Conservation (phyloP, 805 yeast species). For the Wickerhamomyces chambardii region DNA sequence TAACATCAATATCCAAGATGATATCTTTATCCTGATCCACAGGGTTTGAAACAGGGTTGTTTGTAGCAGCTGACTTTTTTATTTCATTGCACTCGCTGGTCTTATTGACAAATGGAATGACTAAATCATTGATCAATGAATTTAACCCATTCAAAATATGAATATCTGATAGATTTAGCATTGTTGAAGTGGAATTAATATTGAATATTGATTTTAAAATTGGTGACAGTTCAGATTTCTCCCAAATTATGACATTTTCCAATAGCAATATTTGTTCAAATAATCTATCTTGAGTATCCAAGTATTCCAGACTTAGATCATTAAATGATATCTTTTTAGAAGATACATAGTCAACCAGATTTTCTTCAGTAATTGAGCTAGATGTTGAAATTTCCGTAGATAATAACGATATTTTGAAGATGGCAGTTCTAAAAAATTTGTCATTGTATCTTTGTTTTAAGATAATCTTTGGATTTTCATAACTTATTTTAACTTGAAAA, state of each 20-base stretch:
- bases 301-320: slow-evolving; percentile 7
- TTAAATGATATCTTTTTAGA: slow-evolving; percentile 7
- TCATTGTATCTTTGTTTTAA: slow-evolving; percentile 21
- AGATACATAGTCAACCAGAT: slow-evolving; percentile 11
- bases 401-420: slow-evolving; percentile 13
- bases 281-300: slow-evolving; percentile 7
- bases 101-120: not conserved
- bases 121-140: slow-evolving; percentile 7
- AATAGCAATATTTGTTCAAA: slow-evolving; percentile 4
- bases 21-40: not conserved
- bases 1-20: not conserved
- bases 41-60: not conserved
- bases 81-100: not conserved
- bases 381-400: slow-evolving; percentile 6
- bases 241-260: slow-evolving; percentile 9
- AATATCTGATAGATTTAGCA: slow-evolving; percentile 19
- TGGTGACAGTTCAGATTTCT: slow-evolving; percentile 9
- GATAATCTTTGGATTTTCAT: slow-evolving; percentile 29
- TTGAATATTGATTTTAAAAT: not conserved
- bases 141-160: slow-evolving; percentile 21
- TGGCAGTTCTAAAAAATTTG: slow-evolving; percentile 19
- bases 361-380: slow-evolving; percentile 14
- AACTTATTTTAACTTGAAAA: slow-evolving; percentile 23
- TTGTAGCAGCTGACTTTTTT: not conserved
- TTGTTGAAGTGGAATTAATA: slow-evolving; percentile 5